Percentiles rank a stretch among this genome's conserved stretches.
Evolutionary conservation across 805 yeast genomes (phyloP).

Genomic region (Yarrowia keelungensis): DNA sequence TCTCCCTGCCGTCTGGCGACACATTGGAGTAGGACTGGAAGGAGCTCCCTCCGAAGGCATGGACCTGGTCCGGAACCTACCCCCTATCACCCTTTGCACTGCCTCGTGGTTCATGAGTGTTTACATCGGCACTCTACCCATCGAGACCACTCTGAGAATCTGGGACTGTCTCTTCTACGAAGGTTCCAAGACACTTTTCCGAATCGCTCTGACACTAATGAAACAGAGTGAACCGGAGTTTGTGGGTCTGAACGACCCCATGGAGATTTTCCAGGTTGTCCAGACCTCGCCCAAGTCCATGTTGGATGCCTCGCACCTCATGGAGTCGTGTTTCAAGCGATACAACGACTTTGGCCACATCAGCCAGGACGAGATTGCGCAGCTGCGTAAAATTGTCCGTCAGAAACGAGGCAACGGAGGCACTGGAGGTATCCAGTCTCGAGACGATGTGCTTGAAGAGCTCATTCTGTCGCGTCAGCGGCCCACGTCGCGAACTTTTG

Average conservation of each 20-base stretch:
- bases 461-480: constrained; percentile 37
- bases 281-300: constrained; percentile 81
- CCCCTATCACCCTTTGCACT: constrained; percentile 91
- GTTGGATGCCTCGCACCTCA: constrained; percentile 47
- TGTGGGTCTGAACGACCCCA: constrained; percentile 53
- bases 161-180: constrained; percentile 97
- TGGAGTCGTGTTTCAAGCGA: constrained; percentile 45
- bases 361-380: constrained; percentile 80
- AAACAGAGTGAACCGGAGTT: constrained; percentile 76
- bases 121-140: constrained; percentile 89
- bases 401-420: constrained; percentile 49
- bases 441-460: constrained; percentile 35
- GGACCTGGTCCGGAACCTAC: constrained; percentile 68
- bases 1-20: constrained; percentile 80
- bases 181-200: constrained; percentile 84
- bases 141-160: constrained; percentile 83
- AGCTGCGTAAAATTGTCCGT: constrained; percentile 79
- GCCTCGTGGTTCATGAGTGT: constrained; percentile 98
- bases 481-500: constrained; percentile 35
- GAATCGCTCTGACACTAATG: constrained; percentile 80
- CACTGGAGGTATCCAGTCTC: constrained; percentile 20
- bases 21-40: constrained; percentile 54
- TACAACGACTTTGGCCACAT: constrained; percentile 62
- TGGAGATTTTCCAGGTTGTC: constrained; percentile 80
- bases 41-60: constrained; percentile 46